phyloP scores from a whole-genome alignment of 345 rosid species.

The Pugionium cornutum region DNA sequence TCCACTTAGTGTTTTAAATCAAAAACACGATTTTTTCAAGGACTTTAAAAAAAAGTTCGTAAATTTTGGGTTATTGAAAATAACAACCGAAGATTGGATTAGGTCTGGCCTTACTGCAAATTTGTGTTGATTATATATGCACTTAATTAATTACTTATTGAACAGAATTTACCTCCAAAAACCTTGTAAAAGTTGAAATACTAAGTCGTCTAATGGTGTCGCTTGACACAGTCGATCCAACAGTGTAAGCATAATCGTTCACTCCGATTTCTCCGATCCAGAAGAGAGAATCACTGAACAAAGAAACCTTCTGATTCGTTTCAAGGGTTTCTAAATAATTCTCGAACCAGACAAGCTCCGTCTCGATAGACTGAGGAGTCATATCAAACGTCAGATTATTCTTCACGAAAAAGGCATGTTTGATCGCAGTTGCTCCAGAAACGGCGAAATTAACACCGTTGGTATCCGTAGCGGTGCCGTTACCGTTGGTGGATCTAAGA shows the following conservation, averaged over 20 bases:
- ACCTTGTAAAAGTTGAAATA: constrained; percentile 42
- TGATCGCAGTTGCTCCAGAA: constrained; percentile 82
- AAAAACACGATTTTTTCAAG: no score
- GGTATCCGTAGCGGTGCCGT: constrained; percentile 30
- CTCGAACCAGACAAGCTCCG: constrained; percentile 70
- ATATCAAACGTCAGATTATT: constrained; percentile 67
- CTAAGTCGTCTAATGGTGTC: constrained; percentile 59
- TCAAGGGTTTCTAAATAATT: constrained; percentile 55
- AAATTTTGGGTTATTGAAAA: no score
- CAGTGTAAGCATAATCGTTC: constrained; percentile 76
- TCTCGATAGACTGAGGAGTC: constrained; percentile 74
- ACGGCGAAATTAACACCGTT: constrained; percentile 89
- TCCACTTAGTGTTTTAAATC: no score
- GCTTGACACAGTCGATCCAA: constrained; percentile 55
- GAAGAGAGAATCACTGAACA: constrained; percentile 60
- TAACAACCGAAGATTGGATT: background rate
- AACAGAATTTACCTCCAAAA: constrained; percentile 57
- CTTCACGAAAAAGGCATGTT: constrained; percentile 70
- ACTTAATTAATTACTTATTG: background rate
- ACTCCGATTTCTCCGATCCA: constrained; percentile 98
- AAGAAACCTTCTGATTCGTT: constrained; percentile 41
- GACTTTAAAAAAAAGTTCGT: no score
- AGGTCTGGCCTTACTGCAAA: no score
- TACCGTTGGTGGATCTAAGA: constrained; percentile 33
- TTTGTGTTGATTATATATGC: background rate